These are phyloP conservation scores for Gamarada debralockiae DNA, from an alignment of 495 filamentous ascomycete genomes.

Conservation along the genomic window DNA sequence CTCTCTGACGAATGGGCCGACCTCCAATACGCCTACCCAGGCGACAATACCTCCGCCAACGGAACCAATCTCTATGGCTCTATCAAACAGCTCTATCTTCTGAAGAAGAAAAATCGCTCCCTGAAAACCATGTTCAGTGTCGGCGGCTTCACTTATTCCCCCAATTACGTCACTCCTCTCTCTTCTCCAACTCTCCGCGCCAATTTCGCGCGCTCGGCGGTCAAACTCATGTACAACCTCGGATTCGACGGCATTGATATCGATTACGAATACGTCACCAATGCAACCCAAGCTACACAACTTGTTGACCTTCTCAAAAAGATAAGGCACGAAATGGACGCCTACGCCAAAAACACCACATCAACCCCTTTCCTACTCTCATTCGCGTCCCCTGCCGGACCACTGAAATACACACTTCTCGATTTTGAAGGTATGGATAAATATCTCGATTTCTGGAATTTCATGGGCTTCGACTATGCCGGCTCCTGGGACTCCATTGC, in stretches of 20 bases:
- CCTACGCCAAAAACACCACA: constrained; percentile 47
- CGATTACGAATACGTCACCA: constrained; percentile 56
- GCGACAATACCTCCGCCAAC: constrained; percentile 62
- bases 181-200: constrained; percentile 52
- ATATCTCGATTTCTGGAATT: constrained; percentile 87
- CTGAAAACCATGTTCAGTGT: constrained; percentile 88
- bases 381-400: constrained; percentile 62
- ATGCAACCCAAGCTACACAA: constrained; percentile 60
- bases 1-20: constrained; percentile 82
- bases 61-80: constrained; percentile 82
- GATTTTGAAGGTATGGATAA: constrained; percentile 68
- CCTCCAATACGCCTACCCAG: constrained; percentile 77
- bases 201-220: constrained; percentile 62
- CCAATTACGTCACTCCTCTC: constrained; percentile 73
- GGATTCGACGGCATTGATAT: constrained; percentile 56
- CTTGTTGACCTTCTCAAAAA: constrained; percentile 69
- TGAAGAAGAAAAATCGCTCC: constrained; percentile 83
- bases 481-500: constrained; percentile 69
- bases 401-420: constrained; percentile 70
- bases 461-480: constrained; percentile 79
- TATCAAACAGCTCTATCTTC: constrained; percentile 85
- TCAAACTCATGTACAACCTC: constrained; percentile 63
- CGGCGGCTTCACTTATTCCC: constrained; percentile 89
- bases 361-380: constrained; percentile 71
- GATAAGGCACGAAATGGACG: constrained; percentile 55